phyloP scores from a whole-genome alignment of 352 stramenopile genomes.

The Aphanomyces astaci region DNA sequence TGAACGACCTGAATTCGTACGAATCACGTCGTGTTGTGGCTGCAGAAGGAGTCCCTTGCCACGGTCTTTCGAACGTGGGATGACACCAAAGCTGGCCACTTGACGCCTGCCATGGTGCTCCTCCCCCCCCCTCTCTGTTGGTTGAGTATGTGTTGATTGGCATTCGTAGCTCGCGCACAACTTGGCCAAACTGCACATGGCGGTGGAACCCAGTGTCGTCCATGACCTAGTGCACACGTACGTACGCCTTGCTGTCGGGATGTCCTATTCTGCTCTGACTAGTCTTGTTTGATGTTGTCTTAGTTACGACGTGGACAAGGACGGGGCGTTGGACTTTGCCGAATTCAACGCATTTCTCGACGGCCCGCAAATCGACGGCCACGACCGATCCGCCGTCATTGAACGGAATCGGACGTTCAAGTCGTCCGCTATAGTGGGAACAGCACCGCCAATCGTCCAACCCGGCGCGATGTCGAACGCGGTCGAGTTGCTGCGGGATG shows the following conservation, averaged over 20 bases:
- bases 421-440: neutral
- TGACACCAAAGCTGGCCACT: slow-evolving; percentile 10
- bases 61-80: slow-evolving; percentile 19
- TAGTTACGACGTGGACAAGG: slow-evolving; percentile 20
- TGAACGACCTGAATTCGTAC: neutral
- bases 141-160: neutral
- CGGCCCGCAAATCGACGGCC: slow-evolving; percentile 3
- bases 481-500: neutral
- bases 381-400: slow-evolving; percentile 9
- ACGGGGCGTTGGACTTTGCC: slow-evolving; percentile 13
- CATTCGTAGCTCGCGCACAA: slow-evolving; percentile 11
- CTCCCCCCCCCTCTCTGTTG: neutral
- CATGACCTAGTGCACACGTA: slow-evolving; percentile 15
- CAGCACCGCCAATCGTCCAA: neutral
- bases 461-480: neutral
- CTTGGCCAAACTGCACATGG: slow-evolving; percentile 12
- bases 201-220: neutral
- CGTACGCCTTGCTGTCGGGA: neutral
- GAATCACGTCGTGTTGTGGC: neutral
- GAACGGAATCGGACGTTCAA: neutral
- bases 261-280: neutral
- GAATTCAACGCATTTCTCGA: slow-evolving; percentile 15
- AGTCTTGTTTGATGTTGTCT: neutral
- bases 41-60: slow-evolving; percentile 8
- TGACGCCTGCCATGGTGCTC: slow-evolving; percentile 7